phyloP scores from a whole-genome alignment of 2,329 filamentous ascomycete genomes.

The Diaporthe citriasiana region DNA sequence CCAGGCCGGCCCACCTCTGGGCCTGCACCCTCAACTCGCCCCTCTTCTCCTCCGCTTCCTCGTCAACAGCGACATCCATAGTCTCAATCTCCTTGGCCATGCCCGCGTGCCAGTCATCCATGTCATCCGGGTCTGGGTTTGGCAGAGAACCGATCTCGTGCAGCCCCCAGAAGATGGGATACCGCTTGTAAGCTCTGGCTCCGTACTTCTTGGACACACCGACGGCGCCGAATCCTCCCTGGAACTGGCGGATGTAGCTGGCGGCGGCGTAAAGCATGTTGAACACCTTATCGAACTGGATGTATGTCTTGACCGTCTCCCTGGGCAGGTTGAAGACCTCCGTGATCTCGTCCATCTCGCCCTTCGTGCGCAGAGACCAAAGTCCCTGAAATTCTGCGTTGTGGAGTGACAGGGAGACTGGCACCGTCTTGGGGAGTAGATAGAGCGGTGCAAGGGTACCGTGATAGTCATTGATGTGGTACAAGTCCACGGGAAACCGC shows the following conservation, averaged over 20 bases:
- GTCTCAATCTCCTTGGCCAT: conserved; percentile 62
- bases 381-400: conserved; percentile 78
- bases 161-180: conserved; percentile 77
- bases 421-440: conserved; percentile 72
- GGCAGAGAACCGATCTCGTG: conserved; percentile 72
- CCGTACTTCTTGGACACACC: conserved; percentile 77
- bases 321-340: conserved; percentile 73
- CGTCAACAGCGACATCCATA: conserved; percentile 64
- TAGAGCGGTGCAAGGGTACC: conserved; percentile 70
- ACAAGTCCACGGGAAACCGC: conserved; percentile 62
- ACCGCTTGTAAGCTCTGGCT: conserved; percentile 62
- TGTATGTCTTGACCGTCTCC: conserved; percentile 69
- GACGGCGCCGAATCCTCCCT: conserved; percentile 75
- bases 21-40: conserved; percentile 70
- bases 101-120: conserved; percentile 70
- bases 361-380: conserved; percentile 73
- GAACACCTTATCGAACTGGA: conserved; percentile 77
- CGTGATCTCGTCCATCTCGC: conserved; percentile 72
- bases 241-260: conserved; percentile 73
- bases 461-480: conserved; percentile 57
- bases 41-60: conserved; percentile 52
- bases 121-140: conserved; percentile 74
- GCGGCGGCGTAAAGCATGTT: conserved; percentile 74
- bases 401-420: conserved; percentile 73
- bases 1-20: conserved; percentile 76